Evolutionary conservation across 1,284 basidiomycete genomes (phyloP), one percentile per base, ranked within the genome.

Genomic region (Ganoderma sp.): DNA sequence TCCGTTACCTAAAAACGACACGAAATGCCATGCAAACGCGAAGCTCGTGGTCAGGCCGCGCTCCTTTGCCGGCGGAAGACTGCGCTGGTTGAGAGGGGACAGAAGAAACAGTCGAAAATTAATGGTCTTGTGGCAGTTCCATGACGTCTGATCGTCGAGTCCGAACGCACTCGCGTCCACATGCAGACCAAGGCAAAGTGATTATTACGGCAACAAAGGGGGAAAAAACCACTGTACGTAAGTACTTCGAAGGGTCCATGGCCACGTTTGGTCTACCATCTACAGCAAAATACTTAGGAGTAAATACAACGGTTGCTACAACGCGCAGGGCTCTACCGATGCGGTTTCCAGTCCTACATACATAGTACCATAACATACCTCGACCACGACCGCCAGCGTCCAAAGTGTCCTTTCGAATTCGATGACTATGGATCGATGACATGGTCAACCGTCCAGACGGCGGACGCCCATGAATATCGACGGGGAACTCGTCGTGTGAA

Each of bases 81-180:
- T 52, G 48, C 48, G 48, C 22, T 22, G 52, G 28, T 56, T 32
- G 32, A 34, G 52, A 25, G 52, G 52, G 15, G 28, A 56, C 34
- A 34, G 52, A 56, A 56, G 52, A 12, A 5, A 17, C 32, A 4
- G 5, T 34, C 32, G 28, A 17, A 25, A 52, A 52, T 25, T 25
- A 34, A 32, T 34, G 15, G 15, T 34, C 15, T 34, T 56, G 52
- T 56, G 52, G 52, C 52, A 32, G 52, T 56, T 56, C 52, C 28
- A 34, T 56, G 28, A 56, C 52, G 52, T 56, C 52, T 52, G 52
- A 56, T 56, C 52, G 22, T 32, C n/a, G 25, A 25, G 14, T 22
- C 32, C 52, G 52, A 56, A 28, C 28, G 25, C 14, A 10, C 28
- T 56, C 28, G 15, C 15, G 22, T 19, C 28, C 17, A 56, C 32